A percentile compares a stretch with the other conserved stretches of the same genome.
Conservation (phyloP, 345 rosid species). For the Acer yangbiense region DNA sequence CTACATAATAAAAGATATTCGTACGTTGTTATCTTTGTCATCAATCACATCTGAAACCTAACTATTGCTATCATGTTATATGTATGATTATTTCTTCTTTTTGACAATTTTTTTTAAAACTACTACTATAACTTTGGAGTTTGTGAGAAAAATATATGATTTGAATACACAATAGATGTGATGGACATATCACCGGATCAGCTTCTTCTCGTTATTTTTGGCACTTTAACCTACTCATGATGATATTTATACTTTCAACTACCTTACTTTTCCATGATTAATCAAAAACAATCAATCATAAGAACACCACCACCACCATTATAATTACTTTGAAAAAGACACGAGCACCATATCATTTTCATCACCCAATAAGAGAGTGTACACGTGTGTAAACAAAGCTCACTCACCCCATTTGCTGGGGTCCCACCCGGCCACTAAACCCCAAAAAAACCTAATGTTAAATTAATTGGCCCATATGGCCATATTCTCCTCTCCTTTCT, state of each 20-base stretch:
- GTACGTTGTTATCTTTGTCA: too few relatives aligned
- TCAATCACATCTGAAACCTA: background rate
- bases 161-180: background rate
- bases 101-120: too few relatives aligned
- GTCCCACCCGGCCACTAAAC: conserved; percentile 14
- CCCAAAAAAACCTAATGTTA: background rate
- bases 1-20: too few relatives aligned
- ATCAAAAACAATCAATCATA: conserved; percentile 22
- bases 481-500: background rate
- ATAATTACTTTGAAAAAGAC: conserved; percentile 20
- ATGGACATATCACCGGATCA: too few relatives aligned
- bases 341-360: conserved; percentile 13
- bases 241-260: conserved; percentile 15
- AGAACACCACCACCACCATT: conserved; percentile 10
- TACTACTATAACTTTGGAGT: too few relatives aligned
- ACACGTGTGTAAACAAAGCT: conserved; percentile 23
- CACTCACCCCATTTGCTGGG: background rate
- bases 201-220: background rate
- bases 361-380: background rate
- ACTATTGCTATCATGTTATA: conserved; percentile 6
- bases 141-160: too few relatives aligned
- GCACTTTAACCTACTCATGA: background rate
- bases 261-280: conserved; percentile 5
- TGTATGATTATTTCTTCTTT: too few relatives aligned
- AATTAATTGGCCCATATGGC: conserved; percentile 1